Percentiles rank a stretch among this genome's conserved stretches.
Conservation (phyloP, 192 early-diverging fungal species). For the Umbelopsis sp. region DNA sequence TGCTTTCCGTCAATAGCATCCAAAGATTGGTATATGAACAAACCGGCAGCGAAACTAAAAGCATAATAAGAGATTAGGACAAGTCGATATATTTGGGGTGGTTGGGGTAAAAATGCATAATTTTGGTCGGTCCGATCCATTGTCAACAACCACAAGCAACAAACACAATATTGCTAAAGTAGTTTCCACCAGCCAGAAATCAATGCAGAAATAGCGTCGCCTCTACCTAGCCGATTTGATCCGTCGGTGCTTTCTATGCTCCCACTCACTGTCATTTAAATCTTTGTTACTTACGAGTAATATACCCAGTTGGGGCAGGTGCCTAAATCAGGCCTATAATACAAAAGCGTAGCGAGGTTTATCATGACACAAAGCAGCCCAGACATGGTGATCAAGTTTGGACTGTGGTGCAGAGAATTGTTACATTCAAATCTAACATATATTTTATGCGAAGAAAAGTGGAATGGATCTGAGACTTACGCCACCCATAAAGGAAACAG, state of each 20-base stretch:
- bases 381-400: conserved; percentile 89
- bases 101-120: background rate
- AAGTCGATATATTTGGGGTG: background rate
- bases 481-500: conserved; percentile 94
- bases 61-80: background rate
- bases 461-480: conserved; percentile 56
- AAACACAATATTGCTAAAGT: too few relatives aligned
- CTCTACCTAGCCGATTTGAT: background rate
- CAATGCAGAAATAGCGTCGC: background rate
- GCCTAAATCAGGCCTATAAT: conserved; percentile 74
- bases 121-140: background rate
- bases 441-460: background rate
- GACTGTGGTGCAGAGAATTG: conserved; percentile 41
- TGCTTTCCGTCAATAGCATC: conserved; percentile 98
- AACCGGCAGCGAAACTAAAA: conserved; percentile 65
- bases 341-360: conserved; percentile 73
- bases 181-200: background rate
- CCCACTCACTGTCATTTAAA: background rate
- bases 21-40: conserved; percentile 88
- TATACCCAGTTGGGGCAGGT: conserved; percentile 84
- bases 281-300: conserved; percentile 53
- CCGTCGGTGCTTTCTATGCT: too few relatives aligned
- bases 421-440: background rate
- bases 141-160: background rate
- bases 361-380: conserved; percentile 80